A percentile compares a stretch with the other conserved stretches of the same genome.
Evolutionary conservation across 495 filamentous ascomycete genomes (phyloP).

Genomic region (Entonaema liquescens): DNA sequence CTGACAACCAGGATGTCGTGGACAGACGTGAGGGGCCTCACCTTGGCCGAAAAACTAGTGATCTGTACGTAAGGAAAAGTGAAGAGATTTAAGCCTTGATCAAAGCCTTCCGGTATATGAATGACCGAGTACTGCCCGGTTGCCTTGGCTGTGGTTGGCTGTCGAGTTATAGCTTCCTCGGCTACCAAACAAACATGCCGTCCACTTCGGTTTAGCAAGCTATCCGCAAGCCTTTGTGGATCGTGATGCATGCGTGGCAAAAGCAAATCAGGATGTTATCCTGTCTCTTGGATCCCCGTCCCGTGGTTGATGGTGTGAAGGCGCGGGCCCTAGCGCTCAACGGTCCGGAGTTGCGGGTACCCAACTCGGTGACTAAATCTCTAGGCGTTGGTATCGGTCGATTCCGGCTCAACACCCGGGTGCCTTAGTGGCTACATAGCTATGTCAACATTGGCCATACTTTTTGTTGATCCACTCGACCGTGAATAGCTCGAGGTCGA

Average conservation of each 20-base stretch:
- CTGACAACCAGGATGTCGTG: background rate
- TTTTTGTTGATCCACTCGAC: slow-evolving; percentile 18
- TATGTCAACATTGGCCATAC: slow-evolving; percentile 10
- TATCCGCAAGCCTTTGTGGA: slow-evolving; percentile 18
- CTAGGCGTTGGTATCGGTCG: slow-evolving; percentile 16
- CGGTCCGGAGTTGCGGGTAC: slow-evolving; percentile 34
- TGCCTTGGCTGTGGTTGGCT: slow-evolving; percentile 15
- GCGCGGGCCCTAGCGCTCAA: slow-evolving; percentile 14
- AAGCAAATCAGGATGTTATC: slow-evolving; percentile 20
- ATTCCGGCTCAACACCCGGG: slow-evolving; percentile 24
- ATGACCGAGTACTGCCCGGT: slow-evolving; percentile 21
- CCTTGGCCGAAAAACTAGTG: background rate
- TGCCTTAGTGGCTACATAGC: background rate
- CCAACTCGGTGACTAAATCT: slow-evolving; percentile 17
- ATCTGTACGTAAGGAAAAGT: slow-evolving; percentile 1
- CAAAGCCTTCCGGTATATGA: slow-evolving; percentile 9
- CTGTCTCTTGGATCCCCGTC: background rate
- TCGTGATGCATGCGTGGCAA: slow-evolving; percentile 29
- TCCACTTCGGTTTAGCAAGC: slow-evolving; percentile 16
- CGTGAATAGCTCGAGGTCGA: background rate
- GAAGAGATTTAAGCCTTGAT: slow-evolving; percentile 16
- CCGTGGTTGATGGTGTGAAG: slow-evolving; percentile 28
- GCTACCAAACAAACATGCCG: slow-evolving; percentile 9
- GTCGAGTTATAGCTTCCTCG: background rate
- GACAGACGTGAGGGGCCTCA: background rate